Conservation (phyloP, 768 basidiomycete species). For the Pleurotus platypus region DNA sequence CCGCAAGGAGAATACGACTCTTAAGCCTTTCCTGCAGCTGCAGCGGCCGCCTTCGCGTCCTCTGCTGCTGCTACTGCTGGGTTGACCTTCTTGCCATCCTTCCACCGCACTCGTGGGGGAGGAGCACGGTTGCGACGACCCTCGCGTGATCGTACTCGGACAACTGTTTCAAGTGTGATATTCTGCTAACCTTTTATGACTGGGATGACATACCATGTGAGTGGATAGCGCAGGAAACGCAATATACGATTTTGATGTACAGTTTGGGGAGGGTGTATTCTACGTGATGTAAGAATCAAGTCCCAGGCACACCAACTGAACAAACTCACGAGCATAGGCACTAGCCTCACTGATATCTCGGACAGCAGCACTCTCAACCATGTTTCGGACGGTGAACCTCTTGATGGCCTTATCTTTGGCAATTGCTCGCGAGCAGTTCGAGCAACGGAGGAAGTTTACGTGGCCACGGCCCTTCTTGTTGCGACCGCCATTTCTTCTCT, state of each 20-base stretch:
- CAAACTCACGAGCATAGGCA: constrained; percentile 80
- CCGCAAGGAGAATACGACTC: constrained; percentile 17
- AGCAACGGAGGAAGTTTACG: constrained; percentile 92
- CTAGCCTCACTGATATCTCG: constrained; percentile 96
- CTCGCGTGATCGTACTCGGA: constrained; percentile 95
- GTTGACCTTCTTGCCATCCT: constrained; percentile 94
- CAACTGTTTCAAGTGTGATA: constrained; percentile 54
- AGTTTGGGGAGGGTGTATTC: constrained; percentile 97
- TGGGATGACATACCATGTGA: constrained; percentile 76
- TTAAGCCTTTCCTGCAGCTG: constrained; percentile 50
- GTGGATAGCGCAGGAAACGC: constrained; percentile 99
- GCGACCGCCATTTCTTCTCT: constrained; percentile 98
- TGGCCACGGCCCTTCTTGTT: constrained; percentile 99
- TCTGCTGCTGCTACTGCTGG: constrained; percentile 92
- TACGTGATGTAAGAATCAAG: constrained; percentile 23
- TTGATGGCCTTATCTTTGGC: constrained; percentile 99
- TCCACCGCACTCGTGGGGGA: constrained; percentile 93
- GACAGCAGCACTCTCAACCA: constrained; percentile 98
- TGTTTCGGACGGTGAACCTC: constrained; percentile 98
- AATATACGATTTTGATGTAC: constrained; percentile 98
- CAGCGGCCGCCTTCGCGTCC: constrained; percentile 68
- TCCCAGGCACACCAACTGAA: not conserved
- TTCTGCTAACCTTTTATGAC: not conserved
- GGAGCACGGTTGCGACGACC: constrained; percentile 97
- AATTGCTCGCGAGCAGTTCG: constrained; percentile 98